phyloP scores from a whole-genome alignment of 768 basidiomycete genomes.

The Lentinula sp. region DNA sequence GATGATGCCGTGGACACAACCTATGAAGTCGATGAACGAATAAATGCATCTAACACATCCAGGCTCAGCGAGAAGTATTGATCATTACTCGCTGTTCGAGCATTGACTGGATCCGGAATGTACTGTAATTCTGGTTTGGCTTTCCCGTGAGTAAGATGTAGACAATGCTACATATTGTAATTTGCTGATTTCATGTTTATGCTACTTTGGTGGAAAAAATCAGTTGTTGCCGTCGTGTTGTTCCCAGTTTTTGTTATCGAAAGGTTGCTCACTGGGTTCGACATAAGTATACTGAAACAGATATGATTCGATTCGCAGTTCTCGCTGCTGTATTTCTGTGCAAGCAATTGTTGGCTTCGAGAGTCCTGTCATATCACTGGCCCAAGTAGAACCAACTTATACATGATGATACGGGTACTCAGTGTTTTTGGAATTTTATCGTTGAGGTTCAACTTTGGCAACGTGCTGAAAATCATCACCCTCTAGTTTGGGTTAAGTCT shows the following conservation, averaged over 20 bases:
- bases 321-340: background rate
- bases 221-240: background rate
- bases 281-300: too few relatives aligned
- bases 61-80: background rate
- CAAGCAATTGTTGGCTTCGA: background rate
- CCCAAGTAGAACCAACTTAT: background rate
- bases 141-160: background rate
- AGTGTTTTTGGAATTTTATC: constrained; percentile 6
- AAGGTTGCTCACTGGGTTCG: background rate
- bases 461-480: too few relatives aligned
- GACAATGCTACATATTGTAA: background rate
- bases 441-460: background rate
- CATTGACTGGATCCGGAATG: constrained; percentile 1
- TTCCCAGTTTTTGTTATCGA: background rate
- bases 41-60: background rate
- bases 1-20: background rate
- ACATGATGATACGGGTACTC: constrained; percentile 1
- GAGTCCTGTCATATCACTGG: background rate
- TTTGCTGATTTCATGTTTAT: too few relatives aligned
- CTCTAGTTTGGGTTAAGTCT: background rate
- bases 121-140: constrained; percentile 4
- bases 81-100: background rate
- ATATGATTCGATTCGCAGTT: background rate
- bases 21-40: too few relatives aligned
- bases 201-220: background rate